Percentiles rank a stretch among this genome's conserved stretches.
phyloP scores from a whole-genome alignment of 345 rosid genomes.

The Clausena lansium region DNA sequence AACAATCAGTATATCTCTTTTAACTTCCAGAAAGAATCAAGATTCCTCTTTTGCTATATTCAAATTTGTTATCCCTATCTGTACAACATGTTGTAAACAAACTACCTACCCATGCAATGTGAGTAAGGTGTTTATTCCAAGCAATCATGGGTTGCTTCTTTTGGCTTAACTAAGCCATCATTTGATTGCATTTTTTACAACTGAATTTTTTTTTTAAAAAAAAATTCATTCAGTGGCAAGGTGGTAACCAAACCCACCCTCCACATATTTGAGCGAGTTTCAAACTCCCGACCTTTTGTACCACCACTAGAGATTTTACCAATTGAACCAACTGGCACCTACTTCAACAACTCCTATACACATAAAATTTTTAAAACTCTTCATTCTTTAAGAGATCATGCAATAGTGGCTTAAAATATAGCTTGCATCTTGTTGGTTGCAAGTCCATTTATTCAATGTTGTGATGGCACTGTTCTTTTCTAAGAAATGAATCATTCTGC shows the following conservation, averaged over 20 bases:
- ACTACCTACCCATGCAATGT: background rate
- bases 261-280: background rate
- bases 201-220: no score
- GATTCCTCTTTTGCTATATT: background rate
- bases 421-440: background rate
- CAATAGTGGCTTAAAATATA: background rate
- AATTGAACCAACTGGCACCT: background rate
- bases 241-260: background rate
- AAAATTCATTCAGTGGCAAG: background rate
- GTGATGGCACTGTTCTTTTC: background rate
- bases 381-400: background rate
- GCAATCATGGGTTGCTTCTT: background rate
- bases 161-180: background rate
- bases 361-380: background rate
- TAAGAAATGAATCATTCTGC: background rate
- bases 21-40: background rate
- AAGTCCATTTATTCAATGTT: background rate
- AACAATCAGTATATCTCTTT: background rate
- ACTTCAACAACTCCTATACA: background rate
- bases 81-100: background rate
- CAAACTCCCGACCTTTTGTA: background rate
- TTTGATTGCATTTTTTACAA: background rate
- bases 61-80: background rate
- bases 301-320: background rate
- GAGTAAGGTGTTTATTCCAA: background rate